Evolutionary conservation across 2,329 filamentous ascomycete genomes (phyloP).

Genomic region (Trichoderma breve): DNA sequence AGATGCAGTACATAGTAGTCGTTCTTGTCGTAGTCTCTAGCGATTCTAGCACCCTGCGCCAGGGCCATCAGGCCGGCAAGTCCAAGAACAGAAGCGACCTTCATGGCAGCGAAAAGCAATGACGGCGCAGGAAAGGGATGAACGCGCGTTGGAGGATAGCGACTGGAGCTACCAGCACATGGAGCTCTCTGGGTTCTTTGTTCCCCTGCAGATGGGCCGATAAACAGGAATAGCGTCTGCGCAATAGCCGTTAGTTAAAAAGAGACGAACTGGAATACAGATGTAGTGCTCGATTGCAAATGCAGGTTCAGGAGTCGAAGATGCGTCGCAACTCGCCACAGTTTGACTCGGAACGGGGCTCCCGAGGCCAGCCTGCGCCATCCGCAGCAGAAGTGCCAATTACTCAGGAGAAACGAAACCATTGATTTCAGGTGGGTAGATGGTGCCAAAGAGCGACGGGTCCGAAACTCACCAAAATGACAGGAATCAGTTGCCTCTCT

Average conservation of each 20-base stretch:
- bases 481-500: neutral
- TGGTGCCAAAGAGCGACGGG: neutral
- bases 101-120: slow-evolving; percentile 41
- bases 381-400: neutral
- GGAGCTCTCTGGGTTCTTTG: neutral
- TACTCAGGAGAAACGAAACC: neutral
- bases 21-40: slow-evolving; percentile 72
- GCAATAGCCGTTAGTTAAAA: neutral
- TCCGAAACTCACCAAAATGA: neutral
- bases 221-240: neutral
- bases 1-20: slow-evolving; percentile 96
- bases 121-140: slow-evolving; percentile 17
- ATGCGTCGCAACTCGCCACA: slow-evolving; percentile 13
- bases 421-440: neutral
- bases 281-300: neutral
- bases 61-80: slow-evolving; percentile 51
- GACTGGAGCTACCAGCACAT: slow-evolving; percentile 17
- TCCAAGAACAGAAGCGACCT: slow-evolving; percentile 51
- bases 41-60: slow-evolving; percentile 49
- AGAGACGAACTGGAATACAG: neutral
- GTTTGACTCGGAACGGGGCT: neutral
- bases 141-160: slow-evolving; percentile 2
- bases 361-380: neutral
- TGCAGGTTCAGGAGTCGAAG: neutral
- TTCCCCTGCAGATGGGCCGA: neutral